Conservation (phyloP, 257 asterid genomes). For the Sherardia arvensis region DNA sequence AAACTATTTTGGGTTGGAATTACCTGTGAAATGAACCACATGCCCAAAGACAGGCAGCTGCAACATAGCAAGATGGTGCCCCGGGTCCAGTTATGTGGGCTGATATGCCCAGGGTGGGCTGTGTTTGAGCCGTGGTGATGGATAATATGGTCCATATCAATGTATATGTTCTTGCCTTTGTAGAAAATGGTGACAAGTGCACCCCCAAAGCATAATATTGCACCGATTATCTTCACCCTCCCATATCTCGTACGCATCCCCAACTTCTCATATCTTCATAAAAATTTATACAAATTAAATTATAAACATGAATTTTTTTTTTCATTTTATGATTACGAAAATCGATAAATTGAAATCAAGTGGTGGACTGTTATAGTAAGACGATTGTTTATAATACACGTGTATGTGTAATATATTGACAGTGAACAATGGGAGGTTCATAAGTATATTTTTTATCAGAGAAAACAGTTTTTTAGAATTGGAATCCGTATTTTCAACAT, state of each 20-base stretch:
- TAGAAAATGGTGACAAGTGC: constrained; percentile 35
- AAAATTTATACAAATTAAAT: too few species aligned
- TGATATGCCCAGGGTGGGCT: not conserved
- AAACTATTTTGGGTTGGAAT: not conserved
- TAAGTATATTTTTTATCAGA: too few species aligned
- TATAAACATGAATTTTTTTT: too few species aligned
- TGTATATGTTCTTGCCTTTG: constrained; percentile 34
- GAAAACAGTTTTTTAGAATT: too few species aligned
- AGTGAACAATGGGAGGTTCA: too few species aligned
- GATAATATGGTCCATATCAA: constrained; percentile 1
- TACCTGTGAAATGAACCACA: constrained; percentile 63
- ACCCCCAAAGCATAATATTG: constrained; percentile 46
- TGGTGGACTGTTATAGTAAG: too few species aligned
- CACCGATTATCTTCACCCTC: constrained; percentile 34
- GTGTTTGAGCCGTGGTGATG: not conserved
- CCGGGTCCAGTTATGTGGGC: constrained; percentile 20
- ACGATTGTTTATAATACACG: too few species aligned
- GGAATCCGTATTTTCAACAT: too few species aligned
- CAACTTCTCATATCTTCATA: constrained; percentile 36
- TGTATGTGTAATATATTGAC: too few species aligned
- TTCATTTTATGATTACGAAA: too few species aligned
- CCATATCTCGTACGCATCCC: constrained; percentile 24
- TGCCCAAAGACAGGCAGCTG: constrained; percentile 36
- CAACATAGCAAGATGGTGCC: constrained; percentile 44
- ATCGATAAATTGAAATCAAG: too few species aligned